Conservation (phyloP, 352 stramenopile genomes). For the Pythium sukuiense region DNA sequence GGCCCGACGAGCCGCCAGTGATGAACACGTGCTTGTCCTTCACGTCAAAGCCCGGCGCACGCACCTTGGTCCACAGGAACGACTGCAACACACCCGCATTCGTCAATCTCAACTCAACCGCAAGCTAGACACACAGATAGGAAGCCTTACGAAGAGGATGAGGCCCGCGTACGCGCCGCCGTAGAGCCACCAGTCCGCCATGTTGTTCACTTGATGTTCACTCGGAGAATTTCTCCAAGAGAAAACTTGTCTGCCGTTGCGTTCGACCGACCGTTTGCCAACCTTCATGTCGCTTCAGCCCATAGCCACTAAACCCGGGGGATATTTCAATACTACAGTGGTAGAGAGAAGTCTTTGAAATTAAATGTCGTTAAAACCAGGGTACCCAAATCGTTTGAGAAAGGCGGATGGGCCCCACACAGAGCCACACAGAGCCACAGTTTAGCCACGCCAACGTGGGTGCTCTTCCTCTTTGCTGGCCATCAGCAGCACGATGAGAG, state of each 20-base stretch:
- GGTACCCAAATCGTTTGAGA: too few relatives aligned
- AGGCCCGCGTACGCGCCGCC: slow-evolving; percentile 39
- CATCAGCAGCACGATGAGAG: too few relatives aligned
- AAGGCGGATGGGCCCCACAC: too few relatives aligned
- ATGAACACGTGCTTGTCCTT: slow-evolving; percentile 84
- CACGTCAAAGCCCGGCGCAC: slow-evolving; percentile 67
- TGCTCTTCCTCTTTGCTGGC: too few relatives aligned
- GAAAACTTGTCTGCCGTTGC: too few relatives aligned
- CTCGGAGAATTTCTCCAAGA: background rate
- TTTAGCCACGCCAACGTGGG: too few relatives aligned
- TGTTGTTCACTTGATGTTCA: background rate
- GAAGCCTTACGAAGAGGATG: slow-evolving; percentile 45
- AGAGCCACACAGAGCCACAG: too few relatives aligned
- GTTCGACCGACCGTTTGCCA: too few relatives aligned
- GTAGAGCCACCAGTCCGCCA: slow-evolving; percentile 31
- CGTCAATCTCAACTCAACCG: background rate
- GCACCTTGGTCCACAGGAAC: slow-evolving; percentile 59
- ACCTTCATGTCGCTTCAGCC: too few relatives aligned
- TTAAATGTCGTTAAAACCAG: too few relatives aligned
- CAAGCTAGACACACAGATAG: background rate
- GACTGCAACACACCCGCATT: slow-evolving; percentile 36
- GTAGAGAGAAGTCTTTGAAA: too few relatives aligned
- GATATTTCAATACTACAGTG: too few relatives aligned
- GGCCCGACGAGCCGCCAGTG: slow-evolving; percentile 63
- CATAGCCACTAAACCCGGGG: background rate